Evolutionary conservation across 208 protist species (phyloP).

Genomic region (Leishmania major): DNA sequence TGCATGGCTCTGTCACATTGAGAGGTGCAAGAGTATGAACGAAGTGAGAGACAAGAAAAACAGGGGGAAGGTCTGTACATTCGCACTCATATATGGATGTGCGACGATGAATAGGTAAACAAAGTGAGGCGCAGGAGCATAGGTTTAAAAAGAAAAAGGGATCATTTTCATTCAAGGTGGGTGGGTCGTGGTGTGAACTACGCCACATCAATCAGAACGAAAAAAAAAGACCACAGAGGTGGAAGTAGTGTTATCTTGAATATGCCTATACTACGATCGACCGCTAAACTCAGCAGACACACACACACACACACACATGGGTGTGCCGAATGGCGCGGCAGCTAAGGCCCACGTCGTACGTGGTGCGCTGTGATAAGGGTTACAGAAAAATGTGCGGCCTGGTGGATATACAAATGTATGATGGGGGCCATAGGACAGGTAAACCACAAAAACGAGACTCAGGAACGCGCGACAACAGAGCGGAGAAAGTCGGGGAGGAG

Average conservation of each 20-base stretch:
- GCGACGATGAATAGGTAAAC: conserved; percentile 1
- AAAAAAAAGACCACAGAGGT: background rate
- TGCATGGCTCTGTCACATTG: background rate
- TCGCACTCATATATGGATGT: background rate
- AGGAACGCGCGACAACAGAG: background rate
- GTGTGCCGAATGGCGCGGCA: background rate
- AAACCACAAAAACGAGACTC: background rate
- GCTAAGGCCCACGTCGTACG: background rate
- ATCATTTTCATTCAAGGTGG: background rate
- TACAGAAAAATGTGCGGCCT: background rate
- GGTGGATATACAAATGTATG: background rate
- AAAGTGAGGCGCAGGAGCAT: background rate
- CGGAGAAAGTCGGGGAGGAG: background rate
- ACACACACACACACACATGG: background rate
- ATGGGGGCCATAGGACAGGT: background rate
- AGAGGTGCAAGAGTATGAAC: background rate
- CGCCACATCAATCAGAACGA: background rate
- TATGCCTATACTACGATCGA: background rate
- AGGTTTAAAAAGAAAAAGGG: background rate
- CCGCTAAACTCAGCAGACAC: background rate
- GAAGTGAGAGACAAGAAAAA: background rate
- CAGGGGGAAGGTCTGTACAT: background rate
- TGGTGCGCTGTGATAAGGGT: background rate
- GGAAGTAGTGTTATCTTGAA: background rate
- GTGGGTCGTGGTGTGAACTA: background rate